These are phyloP conservation scores for Tolypocladium tundrense DNA, from an alignment of 2,329 filamentous ascomycete genomes.

Conservation along the genomic window DNA sequence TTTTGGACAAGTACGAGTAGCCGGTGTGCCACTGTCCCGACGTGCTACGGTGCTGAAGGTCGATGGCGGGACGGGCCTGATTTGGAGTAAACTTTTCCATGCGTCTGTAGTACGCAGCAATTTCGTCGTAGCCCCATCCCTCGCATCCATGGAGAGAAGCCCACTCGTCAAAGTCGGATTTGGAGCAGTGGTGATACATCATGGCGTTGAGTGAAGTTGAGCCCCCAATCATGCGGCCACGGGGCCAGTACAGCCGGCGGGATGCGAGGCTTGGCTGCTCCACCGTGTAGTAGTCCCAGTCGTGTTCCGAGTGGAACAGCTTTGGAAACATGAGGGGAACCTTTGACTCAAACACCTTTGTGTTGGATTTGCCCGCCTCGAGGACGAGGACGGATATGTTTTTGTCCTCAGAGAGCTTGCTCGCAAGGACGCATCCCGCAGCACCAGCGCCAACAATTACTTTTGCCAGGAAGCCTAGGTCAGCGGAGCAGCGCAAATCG, in stretches of 20 bases:
- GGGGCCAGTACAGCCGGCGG: constrained; percentile 12
- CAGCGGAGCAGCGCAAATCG: neutral
- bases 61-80: constrained; percentile 6
- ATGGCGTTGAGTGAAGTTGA: constrained; percentile 13
- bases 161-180: constrained; percentile 12
- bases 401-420: constrained; percentile 15
- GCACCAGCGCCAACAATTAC: constrained; percentile 17
- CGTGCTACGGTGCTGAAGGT: neutral
- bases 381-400: constrained; percentile 9
- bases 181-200: constrained; percentile 11
- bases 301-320: neutral
- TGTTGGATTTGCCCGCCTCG: constrained; percentile 3
- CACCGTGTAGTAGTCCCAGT: neutral
- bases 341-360: neutral
- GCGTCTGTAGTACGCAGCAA: constrained; percentile 9
- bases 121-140: constrained; percentile 9
- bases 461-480: neutral
- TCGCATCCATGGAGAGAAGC: constrained; percentile 6
- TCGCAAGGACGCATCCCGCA: constrained; percentile 18
- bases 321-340: neutral
- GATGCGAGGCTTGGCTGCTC: constrained; percentile 9
- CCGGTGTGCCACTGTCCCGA: neutral
- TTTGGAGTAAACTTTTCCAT: constrained; percentile 12
- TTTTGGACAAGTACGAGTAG: neutral
- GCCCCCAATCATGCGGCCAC: constrained; percentile 12